Percentiles rank a stretch among this genome's conserved stretches.
Conservation (phyloP, 441 rosid species). For the Kokia cookei region DNA sequence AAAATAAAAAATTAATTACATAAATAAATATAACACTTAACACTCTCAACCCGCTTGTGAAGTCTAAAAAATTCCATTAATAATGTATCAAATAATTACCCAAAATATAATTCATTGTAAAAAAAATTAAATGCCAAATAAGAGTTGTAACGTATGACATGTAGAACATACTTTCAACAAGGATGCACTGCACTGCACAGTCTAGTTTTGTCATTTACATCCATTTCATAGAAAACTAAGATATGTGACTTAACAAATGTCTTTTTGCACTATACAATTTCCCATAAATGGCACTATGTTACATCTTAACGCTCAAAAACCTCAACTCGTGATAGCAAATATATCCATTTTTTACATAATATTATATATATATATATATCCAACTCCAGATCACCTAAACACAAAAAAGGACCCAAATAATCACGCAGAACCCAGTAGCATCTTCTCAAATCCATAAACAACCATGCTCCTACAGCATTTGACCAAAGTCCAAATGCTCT, state of each 20-base stretch:
- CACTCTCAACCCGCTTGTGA: too few relatives aligned
- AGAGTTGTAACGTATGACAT: neutral
- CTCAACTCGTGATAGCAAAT: slow-evolving; percentile 7
- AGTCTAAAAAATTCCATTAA: fast-evolving
- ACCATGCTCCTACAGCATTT: slow-evolving; percentile 14
- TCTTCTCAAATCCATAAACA: slow-evolving; percentile 9
- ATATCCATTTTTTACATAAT: neutral
- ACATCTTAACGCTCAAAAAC: slow-evolving; percentile 23
- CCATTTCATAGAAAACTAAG: slow-evolving; percentile 2
- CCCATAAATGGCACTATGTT: slow-evolving; percentile 12
- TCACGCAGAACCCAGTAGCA: slow-evolving; percentile 9
- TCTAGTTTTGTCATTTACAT: neutral
- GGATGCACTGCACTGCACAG: neutral
- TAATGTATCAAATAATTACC: too few relatives aligned
- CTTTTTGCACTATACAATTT: slow-evolving; percentile 24
- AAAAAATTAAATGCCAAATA: too few relatives aligned
- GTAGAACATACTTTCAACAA: neutral
- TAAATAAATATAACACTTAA: too few relatives aligned
- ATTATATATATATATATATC: neutral
- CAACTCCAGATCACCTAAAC: neutral
- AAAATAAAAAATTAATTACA: too few relatives aligned
- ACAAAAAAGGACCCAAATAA: slow-evolving; percentile 4
- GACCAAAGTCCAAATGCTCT: slow-evolving; percentile 8
- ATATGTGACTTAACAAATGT: slow-evolving; percentile 1
- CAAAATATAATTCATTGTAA: too few relatives aligned